Evolutionary conservation across 2,329 filamentous ascomycete species (phyloP).

Genomic region (Lomentospora prolificans): DNA sequence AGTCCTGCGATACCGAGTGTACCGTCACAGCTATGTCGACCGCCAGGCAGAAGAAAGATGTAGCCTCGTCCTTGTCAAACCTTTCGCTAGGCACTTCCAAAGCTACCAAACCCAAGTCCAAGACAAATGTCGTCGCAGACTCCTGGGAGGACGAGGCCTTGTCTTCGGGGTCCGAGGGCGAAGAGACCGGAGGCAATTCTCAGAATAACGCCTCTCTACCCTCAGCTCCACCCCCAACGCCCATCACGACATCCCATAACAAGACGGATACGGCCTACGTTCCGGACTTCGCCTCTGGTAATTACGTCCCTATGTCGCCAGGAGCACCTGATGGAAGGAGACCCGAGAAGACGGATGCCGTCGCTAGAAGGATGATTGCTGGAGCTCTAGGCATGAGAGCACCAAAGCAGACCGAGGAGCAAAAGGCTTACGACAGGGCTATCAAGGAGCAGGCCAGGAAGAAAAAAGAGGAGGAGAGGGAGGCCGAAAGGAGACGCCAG

Average conservation of each 20-base stretch:
- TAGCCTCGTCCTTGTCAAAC: constrained; percentile 21
- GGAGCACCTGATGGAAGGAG: constrained; percentile 23
- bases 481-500: constrained; percentile 48
- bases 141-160: constrained; percentile 51
- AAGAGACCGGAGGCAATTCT: constrained; percentile 20
- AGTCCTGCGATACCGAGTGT: neutral
- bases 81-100: constrained; percentile 20
- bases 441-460: constrained; percentile 78
- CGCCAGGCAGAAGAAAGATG: constrained; percentile 12
- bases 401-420: constrained; percentile 77
- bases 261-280: constrained; percentile 14
- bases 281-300: constrained; percentile 4
- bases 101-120: constrained; percentile 8
- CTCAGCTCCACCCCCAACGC: constrained; percentile 56
- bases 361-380: constrained; percentile 82
- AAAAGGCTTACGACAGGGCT: constrained; percentile 74
- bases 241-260: constrained; percentile 43
- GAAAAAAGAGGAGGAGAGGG: constrained; percentile 61
- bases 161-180: constrained; percentile 28
- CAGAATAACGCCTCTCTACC: constrained; percentile 21
- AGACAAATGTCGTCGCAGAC: constrained; percentile 25
- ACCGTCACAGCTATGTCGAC: neutral
- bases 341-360: constrained; percentile 89
- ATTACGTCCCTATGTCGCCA: constrained; percentile 14
- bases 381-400: constrained; percentile 74